Evolutionary conservation across 1,139 yeast species (phyloP).

Genomic region (Meyerozyma carpophila): DNA sequence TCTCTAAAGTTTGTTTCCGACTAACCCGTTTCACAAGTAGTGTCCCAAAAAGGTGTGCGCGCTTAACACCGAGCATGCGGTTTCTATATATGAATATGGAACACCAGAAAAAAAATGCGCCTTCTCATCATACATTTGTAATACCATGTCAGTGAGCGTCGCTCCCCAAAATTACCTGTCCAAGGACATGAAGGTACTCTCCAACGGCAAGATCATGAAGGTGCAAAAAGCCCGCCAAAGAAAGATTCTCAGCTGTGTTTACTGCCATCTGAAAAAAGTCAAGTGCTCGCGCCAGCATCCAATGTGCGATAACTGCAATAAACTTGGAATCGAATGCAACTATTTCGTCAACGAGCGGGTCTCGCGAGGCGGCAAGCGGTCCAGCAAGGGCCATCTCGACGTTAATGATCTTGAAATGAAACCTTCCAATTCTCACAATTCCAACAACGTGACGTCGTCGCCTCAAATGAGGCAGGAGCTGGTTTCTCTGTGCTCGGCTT

Average conservation of each 20-base stretch:
- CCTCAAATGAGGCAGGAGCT: not conserved
- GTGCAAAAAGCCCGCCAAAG: conserved; percentile 57
- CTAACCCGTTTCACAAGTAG: no score
- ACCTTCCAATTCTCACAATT: not conserved
- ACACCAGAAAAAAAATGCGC: not conserved
- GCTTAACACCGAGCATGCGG: not conserved
- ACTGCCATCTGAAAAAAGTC: conserved; percentile 58
- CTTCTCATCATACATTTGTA: no score
- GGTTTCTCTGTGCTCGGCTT: not conserved
- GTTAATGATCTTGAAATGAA: not conserved
- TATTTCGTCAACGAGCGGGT: conserved; percentile 53
- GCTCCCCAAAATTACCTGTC: not conserved
- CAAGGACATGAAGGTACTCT: conserved; percentile 17
- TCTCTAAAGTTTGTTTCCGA: no score
- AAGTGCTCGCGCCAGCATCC: conserved; percentile 51
- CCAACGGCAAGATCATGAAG: conserved; percentile 48
- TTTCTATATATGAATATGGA: not conserved
- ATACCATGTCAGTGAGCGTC: not conserved
- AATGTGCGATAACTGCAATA: conserved; percentile 46
- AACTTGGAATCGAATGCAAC: conserved; percentile 39
- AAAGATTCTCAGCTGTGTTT: conserved; percentile 50
- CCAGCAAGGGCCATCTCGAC: not conserved
- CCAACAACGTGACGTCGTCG: not conserved
- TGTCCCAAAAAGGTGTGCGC: not conserved
- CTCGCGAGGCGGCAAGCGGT: conserved; percentile 42